A percentile compares a stretch with the other conserved stretches of the same genome.
phyloP scores from a whole-genome alignment of 306 rosid species.

The Parietaria judaica region DNA sequence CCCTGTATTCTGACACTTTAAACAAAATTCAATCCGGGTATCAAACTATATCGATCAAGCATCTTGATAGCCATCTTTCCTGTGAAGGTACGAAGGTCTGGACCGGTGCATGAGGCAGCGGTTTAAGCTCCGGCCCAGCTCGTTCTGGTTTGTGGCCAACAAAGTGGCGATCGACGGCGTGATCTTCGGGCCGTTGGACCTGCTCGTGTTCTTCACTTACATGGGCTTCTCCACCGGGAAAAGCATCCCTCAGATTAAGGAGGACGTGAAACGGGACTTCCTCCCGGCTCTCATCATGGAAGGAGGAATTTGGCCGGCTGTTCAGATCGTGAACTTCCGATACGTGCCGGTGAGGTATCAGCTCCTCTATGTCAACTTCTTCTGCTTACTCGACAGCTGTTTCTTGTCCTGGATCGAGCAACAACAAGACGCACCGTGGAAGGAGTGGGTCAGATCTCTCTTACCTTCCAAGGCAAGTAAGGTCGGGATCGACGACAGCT shows the following conservation, averaged over 20 bases:
- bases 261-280: constrained; percentile 78
- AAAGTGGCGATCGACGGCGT: constrained; percentile 70
- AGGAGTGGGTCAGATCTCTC: constrained; percentile 62
- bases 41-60: no score
- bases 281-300: constrained; percentile 69
- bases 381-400: constrained; percentile 80
- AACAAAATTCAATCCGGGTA: no score
- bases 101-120: constrained; percentile 50
- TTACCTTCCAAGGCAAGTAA: constrained; percentile 37
- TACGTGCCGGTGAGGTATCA: constrained; percentile 75
- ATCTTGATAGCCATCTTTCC: constrained; percentile 3
- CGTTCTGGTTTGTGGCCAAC: constrained; percentile 71
- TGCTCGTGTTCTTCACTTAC: constrained; percentile 62
- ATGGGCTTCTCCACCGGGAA: constrained; percentile 77
- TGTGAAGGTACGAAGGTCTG: constrained; percentile 76
- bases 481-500: constrained; percentile 14
- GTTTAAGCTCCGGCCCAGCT: constrained; percentile 47
- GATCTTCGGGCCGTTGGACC: constrained; percentile 70
- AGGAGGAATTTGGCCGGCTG: constrained; percentile 77
- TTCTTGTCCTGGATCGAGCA: constrained; percentile 94
- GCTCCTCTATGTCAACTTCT: constrained; percentile 81
- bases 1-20: no score
- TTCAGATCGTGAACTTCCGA: constrained; percentile 75
- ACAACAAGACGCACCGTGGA: constrained; percentile 86
- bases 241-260: constrained; percentile 64